Base-by-base conservation (phyloP, 805 yeast genomes). In the Candida chauliodis region DNA sequence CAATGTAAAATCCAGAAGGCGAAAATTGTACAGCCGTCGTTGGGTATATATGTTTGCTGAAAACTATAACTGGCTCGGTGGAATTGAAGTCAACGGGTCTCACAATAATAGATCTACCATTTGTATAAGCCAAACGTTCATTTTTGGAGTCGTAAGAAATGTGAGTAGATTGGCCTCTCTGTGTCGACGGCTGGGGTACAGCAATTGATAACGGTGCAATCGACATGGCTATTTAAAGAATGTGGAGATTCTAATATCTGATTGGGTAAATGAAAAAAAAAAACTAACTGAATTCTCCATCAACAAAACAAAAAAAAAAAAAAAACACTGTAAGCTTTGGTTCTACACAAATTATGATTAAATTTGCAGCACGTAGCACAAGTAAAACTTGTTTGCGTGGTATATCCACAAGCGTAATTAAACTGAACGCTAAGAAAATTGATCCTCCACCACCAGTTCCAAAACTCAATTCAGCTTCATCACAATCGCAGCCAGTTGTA, bases 1-100 rank as follows among this genome's bases (percentile, higher is more conserved):
- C 96, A 21, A 91, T 67, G 61, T 86, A 91, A 60, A 72, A 83
- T 1, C 99, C 97, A 9, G 89, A 80, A 1, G 98, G 96, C 1
- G 95, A 71, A 58, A 93, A 88, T 33, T 78, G 76, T 11, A 93
- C 96, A 3, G 82, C 95, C 0, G 95, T 84, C 27, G 95, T 87
- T 16, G 76, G 63, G 28, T 69, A 67, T 24, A 73, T 72, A 60
- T 91, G 98, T 33, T 77, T 81, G 8, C 75, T 75, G 65, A 83
- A 91, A 53, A 87, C 95, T n/a, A 46, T 50, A 1, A 71, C 55
- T 8, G 78, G 63, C 4, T 60, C 51, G 3, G 35, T 38, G 2
- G 84, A 78, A n/a, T 67, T 59, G 22, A 71, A 68, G 31, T 66
- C 68, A 34, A 88, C 72, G 2, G 83, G 75, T 44, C 95, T 75